phyloP scores from a whole-genome alignment of 495 filamentous ascomycete genomes.

The Lepidopterella palustris region DNA sequence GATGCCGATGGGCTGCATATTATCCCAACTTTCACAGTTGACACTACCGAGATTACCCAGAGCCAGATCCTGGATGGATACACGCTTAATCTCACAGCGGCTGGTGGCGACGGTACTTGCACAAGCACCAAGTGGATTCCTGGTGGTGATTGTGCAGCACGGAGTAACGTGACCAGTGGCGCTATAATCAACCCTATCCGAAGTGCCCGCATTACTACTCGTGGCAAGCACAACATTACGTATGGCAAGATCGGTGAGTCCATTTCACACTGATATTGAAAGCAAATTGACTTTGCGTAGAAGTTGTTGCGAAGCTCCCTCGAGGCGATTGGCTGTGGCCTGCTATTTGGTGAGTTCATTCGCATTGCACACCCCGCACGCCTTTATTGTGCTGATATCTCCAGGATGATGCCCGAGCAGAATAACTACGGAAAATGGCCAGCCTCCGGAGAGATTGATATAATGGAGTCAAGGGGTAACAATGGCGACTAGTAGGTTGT shows the following conservation, averaged over 20 bases:
- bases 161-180: conserved; percentile 30
- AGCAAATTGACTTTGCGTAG: conserved; percentile 18
- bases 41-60: background rate
- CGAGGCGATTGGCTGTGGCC: conserved; percentile 41
- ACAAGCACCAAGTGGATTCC: background rate
- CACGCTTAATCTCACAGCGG: background rate
- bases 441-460: conserved; percentile 15
- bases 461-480: conserved; percentile 8
- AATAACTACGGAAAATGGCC: conserved; percentile 11
- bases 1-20: background rate
- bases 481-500: background rate
- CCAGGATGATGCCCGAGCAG: conserved; percentile 38
- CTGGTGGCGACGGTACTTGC: background rate
- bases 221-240: conserved; percentile 33
- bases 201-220: conserved; percentile 33
- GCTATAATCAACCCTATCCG: conserved; percentile 35
- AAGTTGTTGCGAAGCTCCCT: conserved; percentile 38
- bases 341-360: conserved; percentile 31
- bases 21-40: background rate
- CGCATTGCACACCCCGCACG: background rate
- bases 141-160: background rate
- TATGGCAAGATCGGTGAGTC: conserved; percentile 25
- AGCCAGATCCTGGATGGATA: background rate
- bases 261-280: background rate
- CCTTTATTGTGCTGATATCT: background rate